phyloP scores from a whole-genome alignment of 2,329 filamentous ascomycete species.

The Claviceps quebecensis region DNA sequence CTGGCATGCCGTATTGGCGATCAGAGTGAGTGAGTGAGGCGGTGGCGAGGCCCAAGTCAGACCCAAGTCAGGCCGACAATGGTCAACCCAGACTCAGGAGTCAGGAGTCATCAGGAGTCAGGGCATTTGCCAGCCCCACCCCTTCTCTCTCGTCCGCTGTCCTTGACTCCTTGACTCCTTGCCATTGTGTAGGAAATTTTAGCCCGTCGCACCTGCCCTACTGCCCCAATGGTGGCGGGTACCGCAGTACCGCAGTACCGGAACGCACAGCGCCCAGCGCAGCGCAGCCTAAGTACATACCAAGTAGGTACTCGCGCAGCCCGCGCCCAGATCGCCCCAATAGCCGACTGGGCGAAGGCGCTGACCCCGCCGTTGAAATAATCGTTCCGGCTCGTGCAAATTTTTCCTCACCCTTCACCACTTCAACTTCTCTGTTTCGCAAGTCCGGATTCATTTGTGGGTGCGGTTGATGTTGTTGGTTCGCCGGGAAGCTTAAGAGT shows the following conservation, averaged over 20 bases:
- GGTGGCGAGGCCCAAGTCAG: too few relatives aligned
- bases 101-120: too few relatives aligned
- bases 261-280: background rate
- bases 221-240: background rate
- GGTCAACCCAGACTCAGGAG: too few relatives aligned
- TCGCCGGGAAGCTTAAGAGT: constrained; percentile 4
- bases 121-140: too few relatives aligned
- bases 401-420: constrained; percentile 2
- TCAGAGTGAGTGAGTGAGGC: too few relatives aligned
- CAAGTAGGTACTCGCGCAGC: background rate
- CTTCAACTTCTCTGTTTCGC: background rate
- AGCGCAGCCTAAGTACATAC: background rate
- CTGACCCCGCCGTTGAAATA: constrained; percentile 4
- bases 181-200: background rate
- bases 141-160: too few relatives aligned
- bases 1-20: too few relatives aligned
- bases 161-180: too few relatives aligned
- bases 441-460: constrained; percentile 4
- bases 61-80: too few relatives aligned
- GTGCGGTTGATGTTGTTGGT: constrained; percentile 7
- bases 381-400: constrained; percentile 1
- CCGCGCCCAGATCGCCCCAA: background rate
- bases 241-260: background rate
- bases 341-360: background rate
- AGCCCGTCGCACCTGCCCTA: background rate